Evolutionary conservation across 2,329 filamentous ascomycete species (phyloP).

Genomic region (Botryosphaeria dothidea): DNA sequence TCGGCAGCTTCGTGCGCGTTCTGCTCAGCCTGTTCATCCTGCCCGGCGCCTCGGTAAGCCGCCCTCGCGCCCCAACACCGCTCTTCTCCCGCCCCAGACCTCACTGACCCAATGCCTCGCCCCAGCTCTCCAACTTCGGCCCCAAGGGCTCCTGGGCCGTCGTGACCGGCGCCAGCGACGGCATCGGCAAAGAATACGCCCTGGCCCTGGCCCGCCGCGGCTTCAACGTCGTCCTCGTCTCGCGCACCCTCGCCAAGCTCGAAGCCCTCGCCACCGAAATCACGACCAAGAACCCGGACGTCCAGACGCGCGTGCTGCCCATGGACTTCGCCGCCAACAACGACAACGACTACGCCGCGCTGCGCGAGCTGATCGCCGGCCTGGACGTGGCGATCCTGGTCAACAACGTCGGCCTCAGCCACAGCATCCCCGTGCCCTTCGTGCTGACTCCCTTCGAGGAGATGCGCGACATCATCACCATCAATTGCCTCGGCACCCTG

Average conservation of each 20-base stretch:
- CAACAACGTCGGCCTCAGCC: conserved; percentile 96
- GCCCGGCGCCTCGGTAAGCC: conserved; percentile 48
- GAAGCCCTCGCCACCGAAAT: conserved; percentile 75
- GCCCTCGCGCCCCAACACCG: not conserved
- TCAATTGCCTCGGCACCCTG: conserved; percentile 92
- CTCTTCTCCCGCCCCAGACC: not conserved
- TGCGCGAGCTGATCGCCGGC: conserved; percentile 67
- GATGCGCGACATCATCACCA: conserved; percentile 85
- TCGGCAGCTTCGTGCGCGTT: conserved; percentile 49
- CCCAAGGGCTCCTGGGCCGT: conserved; percentile 92
- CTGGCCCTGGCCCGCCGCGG: conserved; percentile 85
- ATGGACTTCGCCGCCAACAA: conserved; percentile 90
- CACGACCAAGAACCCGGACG: conserved; percentile 63
- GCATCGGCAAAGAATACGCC: conserved; percentile 94
- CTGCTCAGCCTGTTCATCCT: conserved; percentile 52
- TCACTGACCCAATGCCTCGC: not conserved
- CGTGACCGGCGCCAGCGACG: conserved; percentile 92
- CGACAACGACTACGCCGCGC: conserved; percentile 74
- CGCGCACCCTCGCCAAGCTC: conserved; percentile 92
- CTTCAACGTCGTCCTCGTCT: conserved; percentile 93
- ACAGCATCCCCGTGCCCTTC: conserved; percentile 90
- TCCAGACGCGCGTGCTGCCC: conserved; percentile 75
- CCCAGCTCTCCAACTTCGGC: conserved; percentile 83
- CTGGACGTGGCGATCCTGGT: conserved; percentile 85
- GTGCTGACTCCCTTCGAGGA: conserved; percentile 75